phyloP scores from a whole-genome alignment of 257 asterid species.

The Petunia secreta region DNA sequence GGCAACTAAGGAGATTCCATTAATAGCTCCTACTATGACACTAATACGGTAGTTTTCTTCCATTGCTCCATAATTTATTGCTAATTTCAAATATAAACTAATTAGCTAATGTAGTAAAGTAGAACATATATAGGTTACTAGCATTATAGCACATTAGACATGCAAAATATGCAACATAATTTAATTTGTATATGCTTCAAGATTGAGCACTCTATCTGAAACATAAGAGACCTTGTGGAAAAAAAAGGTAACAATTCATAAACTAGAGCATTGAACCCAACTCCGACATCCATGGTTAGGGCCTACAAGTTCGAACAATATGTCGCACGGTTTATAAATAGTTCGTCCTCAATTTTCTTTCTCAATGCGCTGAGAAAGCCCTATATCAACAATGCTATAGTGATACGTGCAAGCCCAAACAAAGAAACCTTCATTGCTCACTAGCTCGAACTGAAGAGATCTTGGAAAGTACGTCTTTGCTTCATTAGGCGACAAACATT shows the following conservation, averaged over 20 bases:
- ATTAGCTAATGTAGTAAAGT: constrained; percentile 16
- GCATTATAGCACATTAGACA: not conserved
- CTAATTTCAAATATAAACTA: constrained; percentile 34
- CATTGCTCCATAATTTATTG: constrained; percentile 78
- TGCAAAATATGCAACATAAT: constrained; percentile 6
- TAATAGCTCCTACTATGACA: constrained; percentile 64
- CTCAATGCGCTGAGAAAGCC: constrained; percentile 54
- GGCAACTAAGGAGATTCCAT: constrained; percentile 67
- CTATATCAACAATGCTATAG: constrained; percentile 52
- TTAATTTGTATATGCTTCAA: constrained; percentile 16
- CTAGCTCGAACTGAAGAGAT: constrained; percentile 21
- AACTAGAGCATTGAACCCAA: constrained; percentile 57
- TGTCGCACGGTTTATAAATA: constrained; percentile 56
- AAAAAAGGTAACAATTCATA: constrained; percentile 51
- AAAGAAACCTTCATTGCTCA: constrained; percentile 2
- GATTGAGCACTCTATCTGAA: not conserved
- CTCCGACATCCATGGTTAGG: constrained; percentile 66
- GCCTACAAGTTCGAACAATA: constrained; percentile 60
- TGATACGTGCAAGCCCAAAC: constrained; percentile 49
- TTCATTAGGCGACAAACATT: constrained; percentile 64
- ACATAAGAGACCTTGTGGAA: constrained; percentile 53
- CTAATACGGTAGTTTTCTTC: constrained; percentile 70
- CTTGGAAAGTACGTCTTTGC: constrained; percentile 41
- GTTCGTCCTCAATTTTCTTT: constrained; percentile 57
- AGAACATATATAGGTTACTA: not conserved